Evolutionary conservation across 495 filamentous ascomycete species (phyloP), one percentile per base, ranked within the genome.

Genomic region (Immersiella caudata): DNA sequence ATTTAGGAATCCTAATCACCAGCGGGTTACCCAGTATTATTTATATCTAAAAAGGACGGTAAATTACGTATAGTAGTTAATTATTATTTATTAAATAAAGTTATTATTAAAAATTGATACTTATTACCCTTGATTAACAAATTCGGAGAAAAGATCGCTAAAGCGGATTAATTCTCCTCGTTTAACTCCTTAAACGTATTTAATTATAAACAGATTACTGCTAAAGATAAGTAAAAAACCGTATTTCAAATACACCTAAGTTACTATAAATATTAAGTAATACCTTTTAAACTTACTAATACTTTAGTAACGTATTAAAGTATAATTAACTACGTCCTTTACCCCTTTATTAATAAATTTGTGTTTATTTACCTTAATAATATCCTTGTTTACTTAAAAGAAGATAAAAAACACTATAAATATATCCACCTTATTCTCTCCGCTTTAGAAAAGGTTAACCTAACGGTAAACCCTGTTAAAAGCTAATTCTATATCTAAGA

Each of bases 101-200:
- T 21, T 22, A 55, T 12, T 1, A 25, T 55, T 55, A 55, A 55
- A n/a, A 55, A 55, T 55, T 22, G n/a, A 21, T 55, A 55, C 51
- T n/a, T n/a, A 3, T 12, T 55, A 2, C 51, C 20, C 1, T 22
- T 55, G 7, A 55, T 55, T 14, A 3, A 2, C 2, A 14, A 46
- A 14, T 2, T 46, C 2, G 14, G 29, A 4, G 16, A 18, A 12
- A 46, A 46, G 11, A 12, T 46, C 16, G 6, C 9, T 2, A 14
- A 46, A 14, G 16, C 9, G 11, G 2, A 14, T 2, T 6, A 6
- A 2, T 46, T 46, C 40, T 14, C 40, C 5, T 6, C 5, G 2
- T 12, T 46, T 14, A 14, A 46, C 40, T 46, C 14, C 40, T 14
- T 14, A 2, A 46, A 14, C 9, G 16, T 2, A 12, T 46, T 46